Base-by-base conservation (phyloP, 306 rosid genomes). In the Fragaria iinumae region DNA sequence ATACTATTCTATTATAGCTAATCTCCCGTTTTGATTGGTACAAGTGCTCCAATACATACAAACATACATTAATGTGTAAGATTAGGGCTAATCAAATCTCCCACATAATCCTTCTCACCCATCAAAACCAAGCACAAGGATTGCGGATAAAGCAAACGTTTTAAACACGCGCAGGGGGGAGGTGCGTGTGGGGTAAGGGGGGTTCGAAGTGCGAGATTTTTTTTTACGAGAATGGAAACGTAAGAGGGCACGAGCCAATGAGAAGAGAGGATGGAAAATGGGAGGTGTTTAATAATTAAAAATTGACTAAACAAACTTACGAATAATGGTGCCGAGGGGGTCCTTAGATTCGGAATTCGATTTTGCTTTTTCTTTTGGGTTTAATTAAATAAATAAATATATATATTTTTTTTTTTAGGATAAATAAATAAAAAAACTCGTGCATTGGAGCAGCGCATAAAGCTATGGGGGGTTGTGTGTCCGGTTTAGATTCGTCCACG, bases 281-380 rank as follows among this genome's bases (percentile, higher is more conserved):
- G 71, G 64, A 20, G 68, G 59, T 11, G 77, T 64, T 20, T 2
- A 32, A 8, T 36, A 38, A 59, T 25, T 21, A 8, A 13, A 43
- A 23, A 10, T n/a, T 13, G 16, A 39, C 4, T 4, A 20, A 45
- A 41, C 12, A 69, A 11, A 27, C 52, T 16, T 69, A 79, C 47
- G 8, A 65, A 34, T 64, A 64, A 36, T 34, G 45, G 41, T 4
- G 41, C 41, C 41, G 41, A 38, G 6, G 45, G 0, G 6, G 34
- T 52, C 50, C 75, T 75, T 87, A 86, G 87, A 67, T 67, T 76
- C 6, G 65, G 63, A 72, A 82, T 76, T 32, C 43, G 80, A 79
- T 86, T 72, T 79, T 76, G 79, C 53, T 64, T 79, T 82, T 76
- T 32, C 87, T 79, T 87, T 73, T 72, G 74, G 41, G 77, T 29